phyloP scores from a whole-genome alignment of 352 stramenopile species.

The Pythium brachiatum region DNA sequence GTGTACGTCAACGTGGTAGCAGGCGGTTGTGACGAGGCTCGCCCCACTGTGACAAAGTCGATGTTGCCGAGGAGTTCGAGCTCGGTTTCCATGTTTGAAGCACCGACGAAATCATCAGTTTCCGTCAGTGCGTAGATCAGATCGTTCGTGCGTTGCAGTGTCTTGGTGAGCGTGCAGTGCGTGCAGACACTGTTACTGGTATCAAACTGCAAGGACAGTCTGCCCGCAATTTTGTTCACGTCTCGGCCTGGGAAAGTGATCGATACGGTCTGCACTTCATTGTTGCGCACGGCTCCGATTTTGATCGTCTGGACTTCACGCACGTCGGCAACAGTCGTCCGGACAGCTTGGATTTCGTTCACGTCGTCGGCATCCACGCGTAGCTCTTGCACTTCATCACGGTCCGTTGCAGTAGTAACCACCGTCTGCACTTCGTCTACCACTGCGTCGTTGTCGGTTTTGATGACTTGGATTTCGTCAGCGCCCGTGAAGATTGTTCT shows the following conservation, averaged over 20 bases:
- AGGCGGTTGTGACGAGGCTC: constrained; percentile 15
- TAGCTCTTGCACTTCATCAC: constrained; percentile 90
- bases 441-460: constrained; percentile 59
- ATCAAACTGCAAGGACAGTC: constrained; percentile 58
- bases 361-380: constrained; percentile 79
- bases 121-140: constrained; percentile 40
- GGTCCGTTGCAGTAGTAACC: constrained; percentile 89
- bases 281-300: constrained; percentile 59
- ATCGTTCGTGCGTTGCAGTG: constrained; percentile 40
- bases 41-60: constrained; percentile 39
- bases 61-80: constrained; percentile 59
- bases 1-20: constrained; percentile 57
- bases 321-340: constrained; percentile 64
- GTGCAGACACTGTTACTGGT: constrained; percentile 55
- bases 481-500: constrained; percentile 81
- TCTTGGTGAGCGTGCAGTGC: constrained; percentile 69
- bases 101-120: constrained; percentile 18
- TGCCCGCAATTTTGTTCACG: constrained; percentile 42
- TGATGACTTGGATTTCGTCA: constrained; percentile 89
- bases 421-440: constrained; percentile 92
- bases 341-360: constrained; percentile 91
- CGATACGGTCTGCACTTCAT: constrained; percentile 86
- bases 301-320: constrained; percentile 88
- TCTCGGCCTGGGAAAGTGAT: constrained; percentile 71
- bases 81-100: constrained; percentile 22